Percentiles rank a stretch among this genome's conserved stretches.
Conservation (phyloP, 148 eudicot species). For the Rhododendron mucronatum region DNA sequence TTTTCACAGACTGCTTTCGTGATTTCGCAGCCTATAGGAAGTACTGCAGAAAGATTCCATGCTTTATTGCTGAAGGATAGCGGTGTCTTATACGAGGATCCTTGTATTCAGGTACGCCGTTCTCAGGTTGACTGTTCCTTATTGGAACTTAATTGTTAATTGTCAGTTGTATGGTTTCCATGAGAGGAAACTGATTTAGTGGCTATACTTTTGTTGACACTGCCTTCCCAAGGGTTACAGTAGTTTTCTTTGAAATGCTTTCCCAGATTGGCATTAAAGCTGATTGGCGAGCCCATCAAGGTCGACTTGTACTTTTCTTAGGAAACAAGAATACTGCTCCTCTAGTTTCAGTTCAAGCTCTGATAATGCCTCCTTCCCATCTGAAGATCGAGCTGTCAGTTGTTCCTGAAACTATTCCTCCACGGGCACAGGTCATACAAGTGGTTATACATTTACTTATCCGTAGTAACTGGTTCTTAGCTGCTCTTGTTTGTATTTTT, state of each 20-base stretch:
- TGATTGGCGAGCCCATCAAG: conserved; percentile 94
- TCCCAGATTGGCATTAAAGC: conserved; percentile 92
- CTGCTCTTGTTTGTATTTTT: background rate
- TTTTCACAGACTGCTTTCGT: background rate
- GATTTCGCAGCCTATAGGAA: conserved; percentile 76
- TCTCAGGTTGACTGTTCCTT: conserved; percentile 3
- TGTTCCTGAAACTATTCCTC: conserved; percentile 96
- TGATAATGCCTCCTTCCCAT: conserved; percentile 82
- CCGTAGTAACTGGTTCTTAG: background rate
- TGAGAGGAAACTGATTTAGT: background rate
- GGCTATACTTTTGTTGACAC: background rate
- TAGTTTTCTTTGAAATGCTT: background rate
- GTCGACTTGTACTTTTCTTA: conserved; percentile 78
- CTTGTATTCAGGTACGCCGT: conserved; percentile 71
- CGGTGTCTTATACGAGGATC: conserved; percentile 93
- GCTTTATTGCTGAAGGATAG: conserved; percentile 85
- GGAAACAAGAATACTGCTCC: conserved; percentile 92
- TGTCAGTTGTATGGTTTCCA: background rate
- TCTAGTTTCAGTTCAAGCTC: conserved; percentile 77
- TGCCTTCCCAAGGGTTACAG: background rate
- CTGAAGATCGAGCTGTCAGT: conserved; percentile 74
- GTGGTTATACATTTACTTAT: background rate
- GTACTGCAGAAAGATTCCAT: conserved; percentile 73
- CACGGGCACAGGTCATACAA: conserved; percentile 84
- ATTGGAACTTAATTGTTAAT: conserved; percentile 10